phyloP scores from a whole-genome alignment of 1,284 basidiomycete species.

The Irpex sp. region DNA sequence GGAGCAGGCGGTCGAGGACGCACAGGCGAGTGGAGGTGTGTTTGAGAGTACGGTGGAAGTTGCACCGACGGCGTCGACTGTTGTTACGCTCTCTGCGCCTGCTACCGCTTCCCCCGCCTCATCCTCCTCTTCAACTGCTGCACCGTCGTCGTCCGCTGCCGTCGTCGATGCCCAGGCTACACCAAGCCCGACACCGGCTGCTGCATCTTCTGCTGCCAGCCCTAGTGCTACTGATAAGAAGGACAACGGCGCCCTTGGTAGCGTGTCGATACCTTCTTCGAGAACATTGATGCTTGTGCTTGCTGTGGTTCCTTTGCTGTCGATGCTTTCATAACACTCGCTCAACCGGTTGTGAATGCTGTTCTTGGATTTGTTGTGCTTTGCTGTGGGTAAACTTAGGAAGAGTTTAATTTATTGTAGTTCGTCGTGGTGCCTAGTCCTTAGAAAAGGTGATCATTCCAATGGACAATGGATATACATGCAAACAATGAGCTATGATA shows the following conservation, averaged over 20 bases:
- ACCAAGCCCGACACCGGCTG: not conserved
- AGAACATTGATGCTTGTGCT: not conserved
- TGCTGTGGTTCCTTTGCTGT: constrained; percentile 2
- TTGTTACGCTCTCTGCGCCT: constrained; percentile 2
- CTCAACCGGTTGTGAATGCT: not conserved
- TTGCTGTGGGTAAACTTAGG: not conserved
- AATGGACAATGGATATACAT: not conserved
- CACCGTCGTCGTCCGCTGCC: not conserved
- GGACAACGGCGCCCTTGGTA: not conserved
- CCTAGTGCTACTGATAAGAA: not conserved
- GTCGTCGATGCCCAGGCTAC: not conserved
- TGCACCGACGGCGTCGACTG: constrained; percentile 9
- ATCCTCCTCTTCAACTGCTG: not conserved
- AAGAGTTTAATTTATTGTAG: not conserved
- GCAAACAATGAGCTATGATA: not conserved
- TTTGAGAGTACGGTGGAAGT: constrained; percentile 37
- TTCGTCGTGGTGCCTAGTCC: not conserved
- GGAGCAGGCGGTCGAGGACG: constrained; percentile 35
- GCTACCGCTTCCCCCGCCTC: not conserved
- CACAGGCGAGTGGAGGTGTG: constrained; percentile 33
- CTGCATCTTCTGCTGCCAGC: not conserved
- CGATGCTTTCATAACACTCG: constrained; percentile 1
- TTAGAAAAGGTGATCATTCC: not conserved
- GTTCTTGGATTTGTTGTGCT: not conserved
- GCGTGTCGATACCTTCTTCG: not conserved